phyloP scores from a whole-genome alignment of 352 stramenopile species.

The Pythium dissotocum region DNA sequence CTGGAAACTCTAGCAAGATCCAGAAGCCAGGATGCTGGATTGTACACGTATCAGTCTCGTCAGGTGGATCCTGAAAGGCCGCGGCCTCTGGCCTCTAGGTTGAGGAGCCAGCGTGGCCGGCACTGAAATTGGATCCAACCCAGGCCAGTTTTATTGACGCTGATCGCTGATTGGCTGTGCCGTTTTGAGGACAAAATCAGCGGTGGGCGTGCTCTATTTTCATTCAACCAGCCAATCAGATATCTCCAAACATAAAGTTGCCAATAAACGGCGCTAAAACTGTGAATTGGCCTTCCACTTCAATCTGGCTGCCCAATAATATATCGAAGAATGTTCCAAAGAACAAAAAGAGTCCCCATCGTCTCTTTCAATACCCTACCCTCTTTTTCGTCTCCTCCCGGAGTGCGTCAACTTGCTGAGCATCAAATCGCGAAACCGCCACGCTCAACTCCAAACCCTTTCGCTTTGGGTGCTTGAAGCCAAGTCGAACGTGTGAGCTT shows the following conservation, averaged over 20 bases:
- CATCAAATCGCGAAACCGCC: not conserved
- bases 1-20: not conserved
- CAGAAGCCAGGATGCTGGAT: not conserved
- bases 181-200: not conserved
- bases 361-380: not conserved
- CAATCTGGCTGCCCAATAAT: conserved; percentile 1
- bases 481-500: not conserved
- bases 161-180: conserved; percentile 18
- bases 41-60: conserved; percentile 13
- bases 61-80: conserved; percentile 29
- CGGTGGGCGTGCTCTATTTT: conserved; percentile 15
- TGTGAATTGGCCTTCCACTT: conserved; percentile 1
- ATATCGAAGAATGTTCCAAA: conserved; percentile 11
- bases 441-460: not conserved
- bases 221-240: conserved; percentile 25
- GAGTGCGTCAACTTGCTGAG: not conserved
- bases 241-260: conserved; percentile 13
- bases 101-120: conserved; percentile 14
- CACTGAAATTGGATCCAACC: conserved; percentile 15
- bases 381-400: not conserved
- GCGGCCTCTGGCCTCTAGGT: not conserved
- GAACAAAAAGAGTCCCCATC: conserved; percentile 5
- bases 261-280: conserved; percentile 14
- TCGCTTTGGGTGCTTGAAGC: not conserved
- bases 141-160: conserved; percentile 20